phyloP scores from a whole-genome alignment of 208 protist species.

The Wallacemonas rigidus region DNA sequence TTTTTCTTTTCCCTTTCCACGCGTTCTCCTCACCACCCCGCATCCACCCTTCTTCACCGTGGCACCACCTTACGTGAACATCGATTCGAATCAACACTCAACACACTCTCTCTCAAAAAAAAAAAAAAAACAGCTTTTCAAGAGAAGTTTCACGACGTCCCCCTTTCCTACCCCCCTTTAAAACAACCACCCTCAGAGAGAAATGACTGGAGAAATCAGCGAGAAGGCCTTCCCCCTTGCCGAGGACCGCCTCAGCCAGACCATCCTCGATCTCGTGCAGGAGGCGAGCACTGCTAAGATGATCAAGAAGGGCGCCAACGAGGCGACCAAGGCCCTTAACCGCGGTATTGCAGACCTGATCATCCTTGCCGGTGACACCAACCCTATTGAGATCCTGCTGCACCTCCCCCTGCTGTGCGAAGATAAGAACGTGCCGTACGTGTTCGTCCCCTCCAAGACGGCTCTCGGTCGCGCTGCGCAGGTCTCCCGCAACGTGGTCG shows the following conservation, averaged over 20 bases:
- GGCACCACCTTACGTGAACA: too few species aligned
- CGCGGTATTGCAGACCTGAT: conserved; percentile 98
- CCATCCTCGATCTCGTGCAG: conserved; percentile 98
- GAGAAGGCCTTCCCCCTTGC: conserved; percentile 99
- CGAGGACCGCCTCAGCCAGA: conserved; percentile 94
- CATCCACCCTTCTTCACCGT: background rate
- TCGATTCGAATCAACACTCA: too few species aligned
- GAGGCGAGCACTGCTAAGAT: conserved; percentile 98
- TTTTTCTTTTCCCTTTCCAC: background rate
- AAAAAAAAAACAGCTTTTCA: background rate
- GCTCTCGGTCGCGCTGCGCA: conserved; percentile 98
- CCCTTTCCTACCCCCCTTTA: background rate
- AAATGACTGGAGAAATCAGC: conserved; percentile 92
- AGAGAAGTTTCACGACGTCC: conserved; percentile 20
- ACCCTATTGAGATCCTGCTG: conserved; percentile 99
- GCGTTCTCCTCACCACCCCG: background rate
- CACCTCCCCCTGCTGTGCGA: conserved; percentile 99
- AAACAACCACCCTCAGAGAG: conserved; percentile 22
- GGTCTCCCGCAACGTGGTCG: conserved; percentile 98
- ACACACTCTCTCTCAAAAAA: too few species aligned
- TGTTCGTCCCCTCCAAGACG: conserved; percentile 99
- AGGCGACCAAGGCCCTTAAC: conserved; percentile 99
- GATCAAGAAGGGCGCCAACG: conserved; percentile 99
- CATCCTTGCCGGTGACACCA: conserved; percentile 99
- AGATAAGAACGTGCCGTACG: conserved; percentile 99